These are phyloP conservation scores for Stylosanthes scabra DNA, from an alignment of 331 rosid genomes.

Conservation along the genomic window DNA sequence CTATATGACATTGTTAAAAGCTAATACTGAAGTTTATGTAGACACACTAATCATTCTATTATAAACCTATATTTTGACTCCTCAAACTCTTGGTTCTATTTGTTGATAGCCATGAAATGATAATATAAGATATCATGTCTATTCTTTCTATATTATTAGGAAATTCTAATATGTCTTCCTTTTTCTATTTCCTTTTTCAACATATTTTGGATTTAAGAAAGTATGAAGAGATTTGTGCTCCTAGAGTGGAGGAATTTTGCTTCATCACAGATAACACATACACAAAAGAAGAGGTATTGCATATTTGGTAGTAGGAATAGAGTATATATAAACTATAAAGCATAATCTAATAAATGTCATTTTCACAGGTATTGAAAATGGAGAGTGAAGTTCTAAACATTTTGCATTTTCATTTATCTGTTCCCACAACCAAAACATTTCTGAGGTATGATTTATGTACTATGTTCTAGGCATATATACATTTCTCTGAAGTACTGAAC, in stretches of 20 bases:
- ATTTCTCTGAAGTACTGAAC: constrained; percentile 26
- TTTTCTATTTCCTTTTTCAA: constrained; percentile 28
- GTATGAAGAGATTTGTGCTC: constrained; percentile 94
- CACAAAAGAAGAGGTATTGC: constrained; percentile 76
- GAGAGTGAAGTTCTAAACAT: constrained; percentile 75
- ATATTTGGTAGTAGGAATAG: constrained; percentile 11
- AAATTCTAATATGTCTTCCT: constrained; percentile 41
- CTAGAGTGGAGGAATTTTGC: constrained; percentile 85
- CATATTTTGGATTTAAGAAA: constrained; percentile 57
- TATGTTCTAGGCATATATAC: not conserved
- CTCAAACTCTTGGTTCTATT: constrained; percentile 12
- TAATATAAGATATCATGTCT: constrained; percentile 9
- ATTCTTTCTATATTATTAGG: constrained; percentile 14
- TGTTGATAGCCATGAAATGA: constrained; percentile 22
- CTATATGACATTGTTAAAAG: not conserved
- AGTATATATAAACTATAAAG: constrained; percentile 25
- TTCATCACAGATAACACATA: constrained; percentile 90
- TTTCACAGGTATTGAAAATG: constrained; percentile 73
- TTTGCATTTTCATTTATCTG: constrained; percentile 75
- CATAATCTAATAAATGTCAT: constrained; percentile 20
- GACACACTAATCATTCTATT: not conserved
- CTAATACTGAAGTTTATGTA: constrained; percentile 4
- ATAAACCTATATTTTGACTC: not conserved
- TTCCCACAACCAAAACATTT: constrained; percentile 90
- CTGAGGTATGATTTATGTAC: constrained; percentile 86